A percentile compares a stretch with the other conserved stretches of the same genome.
These are phyloP conservation scores for Mikania micrantha DNA, from an alignment of 129 eudicot species.

Conservation along the genomic window DNA sequence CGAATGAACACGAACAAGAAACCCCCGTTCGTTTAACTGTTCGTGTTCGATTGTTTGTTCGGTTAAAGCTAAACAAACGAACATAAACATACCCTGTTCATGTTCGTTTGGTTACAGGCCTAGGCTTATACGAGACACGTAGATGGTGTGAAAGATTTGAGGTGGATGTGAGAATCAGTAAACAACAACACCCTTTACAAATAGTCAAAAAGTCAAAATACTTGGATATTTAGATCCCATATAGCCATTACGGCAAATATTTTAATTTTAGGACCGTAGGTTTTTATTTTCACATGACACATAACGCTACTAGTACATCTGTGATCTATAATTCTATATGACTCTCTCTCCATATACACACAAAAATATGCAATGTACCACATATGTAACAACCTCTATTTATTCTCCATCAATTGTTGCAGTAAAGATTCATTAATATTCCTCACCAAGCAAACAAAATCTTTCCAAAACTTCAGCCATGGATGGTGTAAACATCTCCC, in stretches of 20 bases:
- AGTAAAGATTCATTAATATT: neutral
- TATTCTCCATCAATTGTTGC: conserved; percentile 3
- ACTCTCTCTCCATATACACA: too few relatives aligned
- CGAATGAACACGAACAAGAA: too few relatives aligned
- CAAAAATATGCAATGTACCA: neutral
- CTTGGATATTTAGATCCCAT: neutral
- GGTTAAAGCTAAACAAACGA: too few relatives aligned
- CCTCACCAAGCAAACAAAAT: neutral
- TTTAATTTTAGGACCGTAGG: neutral
- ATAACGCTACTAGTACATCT: neutral
- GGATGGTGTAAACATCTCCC: conserved; percentile 38
- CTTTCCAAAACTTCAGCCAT: conserved; percentile 8
- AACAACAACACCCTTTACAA: too few relatives aligned
- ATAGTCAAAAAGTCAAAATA: neutral
- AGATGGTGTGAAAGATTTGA: too few relatives aligned
- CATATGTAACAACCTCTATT: neutral
- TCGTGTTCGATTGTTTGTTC: too few relatives aligned
- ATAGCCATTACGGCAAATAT: neutral
- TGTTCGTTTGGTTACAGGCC: too few relatives aligned
- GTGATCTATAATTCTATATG: too few relatives aligned
- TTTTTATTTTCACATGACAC: neutral
- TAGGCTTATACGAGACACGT: too few relatives aligned
- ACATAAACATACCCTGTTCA: too few relatives aligned
- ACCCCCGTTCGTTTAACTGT: too few relatives aligned
- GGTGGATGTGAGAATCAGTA: too few relatives aligned